Conservation (phyloP, 768 basidiomycete species). For the Ephemerocybe angulata region DNA sequence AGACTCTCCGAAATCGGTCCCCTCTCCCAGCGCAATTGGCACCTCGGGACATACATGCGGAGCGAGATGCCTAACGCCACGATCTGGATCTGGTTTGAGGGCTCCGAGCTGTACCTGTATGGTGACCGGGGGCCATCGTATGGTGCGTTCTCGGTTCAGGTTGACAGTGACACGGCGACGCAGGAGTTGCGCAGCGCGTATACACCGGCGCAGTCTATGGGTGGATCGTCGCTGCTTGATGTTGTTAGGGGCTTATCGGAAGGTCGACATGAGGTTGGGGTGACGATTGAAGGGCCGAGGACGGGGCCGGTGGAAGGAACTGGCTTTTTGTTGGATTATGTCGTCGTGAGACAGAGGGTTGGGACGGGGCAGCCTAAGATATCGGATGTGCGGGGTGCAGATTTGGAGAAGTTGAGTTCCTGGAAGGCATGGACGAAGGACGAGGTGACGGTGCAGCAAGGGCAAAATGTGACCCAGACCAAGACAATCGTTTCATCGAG, state of each 20-base stretch:
- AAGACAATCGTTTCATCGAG: not conserved
- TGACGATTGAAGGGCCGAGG: slow-evolving; percentile 5
- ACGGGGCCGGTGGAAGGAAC: slow-evolving; percentile 4
- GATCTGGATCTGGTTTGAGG: slow-evolving; percentile 3
- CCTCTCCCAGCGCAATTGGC: not conserved
- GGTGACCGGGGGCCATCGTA: slow-evolving; percentile 8
- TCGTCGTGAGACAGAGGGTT: slow-evolving; percentile 5
- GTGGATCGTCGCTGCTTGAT: not conserved
- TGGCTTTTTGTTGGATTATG: slow-evolving; percentile 8
- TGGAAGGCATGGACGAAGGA: slow-evolving; percentile 1
- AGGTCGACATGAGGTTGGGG: slow-evolving; percentile 2
- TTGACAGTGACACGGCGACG: slow-evolving; percentile 2
- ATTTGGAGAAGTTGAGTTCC: not conserved
- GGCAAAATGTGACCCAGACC: not conserved
- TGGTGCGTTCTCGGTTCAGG: slow-evolving; percentile 4
- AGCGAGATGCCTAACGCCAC: slow-evolving; percentile 4
- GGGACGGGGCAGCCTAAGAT: not conserved
- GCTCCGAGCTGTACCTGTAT: slow-evolving; percentile 8
- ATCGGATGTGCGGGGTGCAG: slow-evolving; percentile 1
- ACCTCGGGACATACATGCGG: slow-evolving; percentile 6
- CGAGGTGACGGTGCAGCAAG: not conserved
- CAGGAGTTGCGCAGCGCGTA: not conserved
- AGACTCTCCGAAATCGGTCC: not conserved
- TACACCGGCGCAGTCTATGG: not conserved
- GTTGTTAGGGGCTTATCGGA: slow-evolving; percentile 3